These are phyloP conservation scores for Leishmania lainsoni DNA, from an alignment of 208 protist species.

Conservation along the genomic window DNA sequence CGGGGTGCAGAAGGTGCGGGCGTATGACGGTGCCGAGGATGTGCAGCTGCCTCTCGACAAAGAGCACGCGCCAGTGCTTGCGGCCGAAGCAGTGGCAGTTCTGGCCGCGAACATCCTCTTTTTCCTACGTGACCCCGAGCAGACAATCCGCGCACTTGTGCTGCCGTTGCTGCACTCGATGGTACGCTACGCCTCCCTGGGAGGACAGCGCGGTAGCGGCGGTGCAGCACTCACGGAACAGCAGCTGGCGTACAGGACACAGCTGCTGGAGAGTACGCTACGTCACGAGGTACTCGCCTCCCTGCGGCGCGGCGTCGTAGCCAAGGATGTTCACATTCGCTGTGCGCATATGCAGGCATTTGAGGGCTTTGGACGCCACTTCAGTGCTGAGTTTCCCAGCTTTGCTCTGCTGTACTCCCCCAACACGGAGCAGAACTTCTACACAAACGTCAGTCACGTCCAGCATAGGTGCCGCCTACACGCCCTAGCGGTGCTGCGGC, in stretches of 20 bases:
- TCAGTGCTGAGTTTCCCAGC: constrained; percentile 59
- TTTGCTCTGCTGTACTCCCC: constrained; percentile 74
- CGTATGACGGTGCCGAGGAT: constrained; percentile 69
- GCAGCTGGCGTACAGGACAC: constrained; percentile 22
- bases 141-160: constrained; percentile 74
- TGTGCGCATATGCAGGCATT: constrained; percentile 76
- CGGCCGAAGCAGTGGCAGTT: constrained; percentile 55
- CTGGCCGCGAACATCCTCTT: constrained; percentile 79
- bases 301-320: constrained; percentile 79
- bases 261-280: constrained; percentile 73
- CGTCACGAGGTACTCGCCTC: constrained; percentile 74
- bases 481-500: constrained; percentile 71
- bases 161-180: constrained; percentile 72
- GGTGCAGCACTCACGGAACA: constrained; percentile 12
- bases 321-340: constrained; percentile 78
- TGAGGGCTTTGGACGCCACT: constrained; percentile 68
- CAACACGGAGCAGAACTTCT: constrained; percentile 84
- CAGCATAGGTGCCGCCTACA: constrained; percentile 84
- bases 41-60: constrained; percentile 65
- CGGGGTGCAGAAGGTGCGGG: constrained; percentile 52
- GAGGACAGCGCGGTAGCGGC: constrained; percentile 12
- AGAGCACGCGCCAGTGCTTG: constrained; percentile 50
- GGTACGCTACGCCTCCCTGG: constrained; percentile 66
- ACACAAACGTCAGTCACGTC: constrained; percentile 79
- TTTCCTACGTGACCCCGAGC: constrained; percentile 83